Evolutionary conservation across 73 alveolate species (phyloP).

Genomic region (Uronychia binucleata): DNA sequence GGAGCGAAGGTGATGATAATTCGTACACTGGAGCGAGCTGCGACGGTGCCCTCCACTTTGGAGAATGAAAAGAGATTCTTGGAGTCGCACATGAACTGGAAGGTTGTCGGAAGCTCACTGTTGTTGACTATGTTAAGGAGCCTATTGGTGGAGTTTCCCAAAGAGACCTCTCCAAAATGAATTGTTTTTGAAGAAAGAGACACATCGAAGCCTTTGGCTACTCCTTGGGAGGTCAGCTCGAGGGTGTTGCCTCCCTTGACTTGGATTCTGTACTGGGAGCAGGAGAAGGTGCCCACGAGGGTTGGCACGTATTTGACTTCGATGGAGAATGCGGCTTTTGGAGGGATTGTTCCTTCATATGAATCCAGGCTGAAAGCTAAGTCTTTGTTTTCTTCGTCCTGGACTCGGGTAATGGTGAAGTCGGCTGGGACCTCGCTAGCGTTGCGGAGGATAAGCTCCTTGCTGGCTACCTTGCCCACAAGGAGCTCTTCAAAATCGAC

Average conservation of each 20-base stretch:
- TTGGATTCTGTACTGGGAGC: constrained; percentile 83
- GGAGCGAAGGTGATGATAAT: constrained; percentile 94
- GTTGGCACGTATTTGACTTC: constrained; percentile 89
- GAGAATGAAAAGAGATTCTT: constrained; percentile 86
- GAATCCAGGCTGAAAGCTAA: constrained; percentile 85
- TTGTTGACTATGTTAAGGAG: constrained; percentile 92
- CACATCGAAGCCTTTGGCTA: constrained; percentile 87
- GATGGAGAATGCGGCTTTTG: constrained; percentile 85
- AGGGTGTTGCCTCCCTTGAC: constrained; percentile 94
- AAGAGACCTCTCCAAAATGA: constrained; percentile 94
- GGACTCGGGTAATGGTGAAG: constrained; percentile 83
- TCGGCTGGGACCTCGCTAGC: constrained; percentile 89
- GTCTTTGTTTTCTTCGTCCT: constrained; percentile 93
- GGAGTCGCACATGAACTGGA: constrained; percentile 81
- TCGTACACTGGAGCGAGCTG: constrained; percentile 86
- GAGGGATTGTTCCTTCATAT: constrained; percentile 92
- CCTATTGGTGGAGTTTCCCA: constrained; percentile 90
- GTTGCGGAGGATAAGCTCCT: constrained; percentile 87
- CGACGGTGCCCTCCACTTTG: constrained; percentile 85
- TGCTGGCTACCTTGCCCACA: constrained; percentile 87
- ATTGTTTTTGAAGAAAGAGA: constrained; percentile 81
- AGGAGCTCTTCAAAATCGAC: constrained; percentile 91
- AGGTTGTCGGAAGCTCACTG: constrained; percentile 91
- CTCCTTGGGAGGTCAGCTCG: constrained; percentile 87
- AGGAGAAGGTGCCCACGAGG: constrained; percentile 82